These are phyloP conservation scores for Trametes polyzona DNA, from an alignment of 1,284 basidiomycete genomes.

Conservation along the genomic window DNA sequence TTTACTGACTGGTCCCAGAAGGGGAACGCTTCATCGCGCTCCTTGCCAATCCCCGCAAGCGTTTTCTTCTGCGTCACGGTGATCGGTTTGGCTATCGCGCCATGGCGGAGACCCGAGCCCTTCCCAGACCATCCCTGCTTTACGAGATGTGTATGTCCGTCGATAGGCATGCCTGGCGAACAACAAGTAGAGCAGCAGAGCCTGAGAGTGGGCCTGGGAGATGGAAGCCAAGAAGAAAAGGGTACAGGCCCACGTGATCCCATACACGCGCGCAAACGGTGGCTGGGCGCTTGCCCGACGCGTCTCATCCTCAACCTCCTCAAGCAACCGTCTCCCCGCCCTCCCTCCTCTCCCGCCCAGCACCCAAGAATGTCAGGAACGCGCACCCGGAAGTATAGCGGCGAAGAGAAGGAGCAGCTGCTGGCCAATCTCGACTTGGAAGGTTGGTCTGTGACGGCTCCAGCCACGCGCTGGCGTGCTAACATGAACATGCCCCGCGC, in stretches of 20 bases:
- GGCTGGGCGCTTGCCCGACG: conserved; percentile 12
- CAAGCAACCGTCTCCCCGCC: background rate
- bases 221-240: conserved; percentile 7
- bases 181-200: background rate
- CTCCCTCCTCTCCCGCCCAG: background rate
- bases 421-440: conserved; percentile 79
- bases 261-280: conserved; percentile 18
- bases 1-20: conserved; percentile 93
- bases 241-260: conserved; percentile 24
- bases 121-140: conserved; percentile 88
- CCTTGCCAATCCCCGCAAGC: conserved; percentile 84
- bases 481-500: conserved; percentile 12
- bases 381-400: conserved; percentile 40
- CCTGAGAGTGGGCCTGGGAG: background rate
- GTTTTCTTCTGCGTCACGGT: conserved; percentile 85
- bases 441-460: conserved; percentile 52
- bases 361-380: conserved; percentile 14
- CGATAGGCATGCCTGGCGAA: conserved; percentile 61
- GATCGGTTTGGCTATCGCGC: conserved; percentile 72
- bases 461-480: conserved; percentile 1
- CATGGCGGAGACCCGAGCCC: conserved; percentile 74
- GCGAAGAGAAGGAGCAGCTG: conserved; percentile 74
- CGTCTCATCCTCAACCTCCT: conserved; percentile 18
- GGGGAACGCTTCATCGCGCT: conserved; percentile 90
- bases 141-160: conserved; percentile 78